Evolutionary conservation across 495 filamentous ascomycete species (phyloP), one percentile per base, ranked within the genome.

Genomic region (Cercophora samala): DNA sequence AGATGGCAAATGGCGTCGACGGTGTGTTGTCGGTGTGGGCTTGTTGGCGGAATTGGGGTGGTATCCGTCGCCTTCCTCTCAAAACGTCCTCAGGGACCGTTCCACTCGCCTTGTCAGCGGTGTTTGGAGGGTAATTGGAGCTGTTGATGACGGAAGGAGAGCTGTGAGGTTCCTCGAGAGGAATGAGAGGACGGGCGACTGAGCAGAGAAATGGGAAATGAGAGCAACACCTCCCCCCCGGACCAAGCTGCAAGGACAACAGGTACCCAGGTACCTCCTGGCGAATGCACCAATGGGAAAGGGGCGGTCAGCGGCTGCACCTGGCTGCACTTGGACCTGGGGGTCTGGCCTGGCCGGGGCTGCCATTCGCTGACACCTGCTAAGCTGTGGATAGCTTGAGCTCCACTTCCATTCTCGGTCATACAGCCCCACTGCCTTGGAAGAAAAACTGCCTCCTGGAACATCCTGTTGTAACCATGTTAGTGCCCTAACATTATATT

Each of bases 391-490:
- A 62, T 66, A 69, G 68, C 64, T 29, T 18, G 5, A 19, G 52
- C 15, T 37, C 64, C 22, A 58, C 37, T 66, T 62, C 69, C 64
- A 13, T 66, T 66, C 68, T 64, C 13, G 64, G 69, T 24, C 26
- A 51, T 42, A 62, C 56, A 59, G 25, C 53, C 8, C 22, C 17
- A 60, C 21, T 29, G n/a, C n/a, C n/a, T n/a, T n/a, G n/a, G n/a
- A n/a, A n/a, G n/a, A n/a, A n/a, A n/a, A n/a, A n/a, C n/a, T n/a
- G n/a, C n/a, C n/a, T n/a, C n/a, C n/a, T n/a, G n/a, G n/a, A n/a
- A n/a, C n/a, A n/a, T n/a, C n/a, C n/a, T n/a, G n/a, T n/a, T n/a
- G n/a, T n/a, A n/a, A n/a, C n/a, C n/a, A n/a, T n/a, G n/a, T n/a
- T n/a, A n/a, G n/a, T n/a, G n/a, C n/a, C n/a, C n/a, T n/a, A n/a